phyloP scores from a whole-genome alignment of 208 protist genomes.

The Crithidia brevicula region DNA sequence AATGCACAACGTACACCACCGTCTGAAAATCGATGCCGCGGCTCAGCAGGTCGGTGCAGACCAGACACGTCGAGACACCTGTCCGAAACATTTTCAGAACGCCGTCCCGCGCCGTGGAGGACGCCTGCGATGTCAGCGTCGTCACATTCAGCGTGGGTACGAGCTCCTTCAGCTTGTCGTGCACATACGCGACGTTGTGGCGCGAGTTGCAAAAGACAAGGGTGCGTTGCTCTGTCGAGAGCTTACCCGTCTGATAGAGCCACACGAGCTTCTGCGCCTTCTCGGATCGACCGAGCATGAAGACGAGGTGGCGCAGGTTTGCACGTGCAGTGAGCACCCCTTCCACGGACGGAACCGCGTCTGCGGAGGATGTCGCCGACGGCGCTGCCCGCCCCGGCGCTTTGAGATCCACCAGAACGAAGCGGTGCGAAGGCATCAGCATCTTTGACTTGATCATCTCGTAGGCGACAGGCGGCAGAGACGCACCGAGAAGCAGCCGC shows the following conservation, averaged over 20 bases:
- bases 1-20: constrained; percentile 98
- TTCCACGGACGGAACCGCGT: not conserved
- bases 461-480: constrained; percentile 73
- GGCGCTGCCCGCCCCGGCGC: not conserved
- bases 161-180: constrained; percentile 50
- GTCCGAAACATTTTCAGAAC: constrained; percentile 93
- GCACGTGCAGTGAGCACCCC: constrained; percentile 24
- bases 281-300: constrained; percentile 75
- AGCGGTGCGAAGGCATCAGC: constrained; percentile 80
- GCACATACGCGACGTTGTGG: constrained; percentile 83
- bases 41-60: constrained; percentile 98
- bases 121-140: constrained; percentile 69
- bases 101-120: constrained; percentile 52
- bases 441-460: constrained; percentile 78
- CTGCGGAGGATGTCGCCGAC: not conserved
- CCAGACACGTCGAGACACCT: constrained; percentile 92
- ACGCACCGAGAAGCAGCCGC: constrained; percentile 72
- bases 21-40: constrained; percentile 97
- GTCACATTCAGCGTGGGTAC: constrained; percentile 57
- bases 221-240: constrained; percentile 66
- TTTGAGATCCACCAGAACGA: constrained; percentile 71
- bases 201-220: constrained; percentile 91
- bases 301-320: constrained; percentile 51
- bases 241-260: constrained; percentile 71
- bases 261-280: constrained; percentile 73